Evolutionary conservation across 345 rosid species (phyloP).

Genomic region (Brassica incana): DNA sequence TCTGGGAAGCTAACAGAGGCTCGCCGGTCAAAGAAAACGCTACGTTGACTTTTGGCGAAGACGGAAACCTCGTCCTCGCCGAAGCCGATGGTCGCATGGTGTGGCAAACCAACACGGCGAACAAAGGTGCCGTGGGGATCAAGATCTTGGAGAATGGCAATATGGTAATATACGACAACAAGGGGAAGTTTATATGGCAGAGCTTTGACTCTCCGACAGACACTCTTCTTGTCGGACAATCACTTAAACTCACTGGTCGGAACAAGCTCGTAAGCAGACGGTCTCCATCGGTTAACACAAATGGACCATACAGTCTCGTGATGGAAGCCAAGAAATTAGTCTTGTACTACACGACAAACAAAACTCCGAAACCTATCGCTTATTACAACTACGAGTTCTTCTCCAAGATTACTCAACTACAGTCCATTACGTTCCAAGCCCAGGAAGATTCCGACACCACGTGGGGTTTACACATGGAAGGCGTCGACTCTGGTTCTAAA

Average conservation of each 20-base stretch:
- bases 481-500: not conserved
- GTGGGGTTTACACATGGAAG: slow-evolving; percentile 27
- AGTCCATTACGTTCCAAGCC: not conserved
- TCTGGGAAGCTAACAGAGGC: slow-evolving; percentile 73
- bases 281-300: not conserved
- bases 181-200: slow-evolving; percentile 54
- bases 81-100: slow-evolving; percentile 57
- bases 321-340: not conserved
- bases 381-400: not conserved
- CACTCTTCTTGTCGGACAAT: slow-evolving; percentile 44
- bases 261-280: not conserved
- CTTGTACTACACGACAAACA: slow-evolving; percentile 8
- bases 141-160: slow-evolving; percentile 56
- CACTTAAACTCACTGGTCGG: not conserved
- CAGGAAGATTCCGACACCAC: slow-evolving; percentile 26
- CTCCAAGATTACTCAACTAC: not conserved
- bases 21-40: slow-evolving; percentile 66
- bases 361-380: not conserved
- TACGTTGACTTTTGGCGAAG: slow-evolving; percentile 44
- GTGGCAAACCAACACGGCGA: slow-evolving; percentile 67
- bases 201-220: slow-evolving; percentile 66
- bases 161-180: slow-evolving; percentile 54
- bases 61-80: slow-evolving; percentile 60
- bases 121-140: slow-evolving; percentile 55
- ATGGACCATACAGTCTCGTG: not conserved